Conservation (phyloP, 805 yeast genomes). For the Jamesozyma gamospora region DNA sequence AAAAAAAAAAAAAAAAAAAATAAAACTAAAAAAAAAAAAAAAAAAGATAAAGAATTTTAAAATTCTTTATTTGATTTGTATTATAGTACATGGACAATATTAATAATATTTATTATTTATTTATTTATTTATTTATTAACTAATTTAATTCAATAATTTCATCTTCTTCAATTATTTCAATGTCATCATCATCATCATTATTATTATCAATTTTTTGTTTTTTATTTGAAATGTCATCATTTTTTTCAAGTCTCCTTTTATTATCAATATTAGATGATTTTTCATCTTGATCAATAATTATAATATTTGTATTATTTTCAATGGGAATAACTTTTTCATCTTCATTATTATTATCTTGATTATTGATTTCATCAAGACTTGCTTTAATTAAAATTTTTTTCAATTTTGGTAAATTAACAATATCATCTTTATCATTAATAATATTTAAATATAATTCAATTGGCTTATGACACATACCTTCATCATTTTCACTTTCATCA, state of each 20-base stretch:
- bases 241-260: background rate
- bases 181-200: conserved; percentile 1
- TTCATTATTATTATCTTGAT: conserved; percentile 8
- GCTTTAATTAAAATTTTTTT: conserved; percentile 20
- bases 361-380: background rate
- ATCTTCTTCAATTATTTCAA: conserved; percentile 4
- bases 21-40: no score
- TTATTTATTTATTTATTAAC: background rate
- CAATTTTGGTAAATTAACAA: conserved; percentile 27
- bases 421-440: conserved; percentile 8
- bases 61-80: no score
- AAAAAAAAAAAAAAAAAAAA: no score
- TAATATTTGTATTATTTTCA: background rate
- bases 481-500: conserved; percentile 62
- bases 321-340: background rate
- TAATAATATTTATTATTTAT: background rate
- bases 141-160: conserved; percentile 3
- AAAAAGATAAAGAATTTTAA: no score
- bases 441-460: conserved; percentile 48
- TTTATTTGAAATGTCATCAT: background rate
- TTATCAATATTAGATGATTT: conserved; percentile 11
- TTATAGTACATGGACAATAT: background rate
- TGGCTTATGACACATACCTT: conserved; percentile 34
- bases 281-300: conserved; percentile 5
- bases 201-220: background rate